Evolutionary conservation across 495 filamentous ascomycete genomes (phyloP).

Genomic region (Neurospora africana): DNA sequence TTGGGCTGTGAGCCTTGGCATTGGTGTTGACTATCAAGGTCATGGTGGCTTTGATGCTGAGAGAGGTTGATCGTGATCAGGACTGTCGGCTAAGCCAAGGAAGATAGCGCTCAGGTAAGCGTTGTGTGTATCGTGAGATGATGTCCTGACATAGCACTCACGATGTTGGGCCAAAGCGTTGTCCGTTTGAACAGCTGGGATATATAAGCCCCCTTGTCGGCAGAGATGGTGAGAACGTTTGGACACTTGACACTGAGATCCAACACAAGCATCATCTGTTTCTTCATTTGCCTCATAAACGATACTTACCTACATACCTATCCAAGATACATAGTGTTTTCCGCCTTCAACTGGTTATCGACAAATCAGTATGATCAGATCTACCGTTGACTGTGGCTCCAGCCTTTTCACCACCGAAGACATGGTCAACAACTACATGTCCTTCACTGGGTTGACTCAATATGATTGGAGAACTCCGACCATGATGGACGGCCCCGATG

Average conservation of each 20-base stretch:
- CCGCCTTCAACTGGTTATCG: neutral
- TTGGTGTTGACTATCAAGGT: neutral
- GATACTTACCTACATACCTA: neutral
- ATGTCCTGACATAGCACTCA: neutral
- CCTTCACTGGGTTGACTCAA: neutral
- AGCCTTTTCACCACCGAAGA: neutral
- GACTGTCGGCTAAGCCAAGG: neutral
- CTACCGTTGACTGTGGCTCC: neutral
- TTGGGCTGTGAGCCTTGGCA: neutral
- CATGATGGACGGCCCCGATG: neutral
- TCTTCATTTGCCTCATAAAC: neutral
- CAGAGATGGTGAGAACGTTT: neutral
- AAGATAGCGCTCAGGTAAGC: neutral
- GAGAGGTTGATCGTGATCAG: neutral
- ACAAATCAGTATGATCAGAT: neutral
- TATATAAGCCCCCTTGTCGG: neutral
- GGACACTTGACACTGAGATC: neutral
- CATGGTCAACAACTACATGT: neutral
- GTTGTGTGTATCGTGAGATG: neutral
- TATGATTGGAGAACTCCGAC: neutral
- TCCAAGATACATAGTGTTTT: neutral
- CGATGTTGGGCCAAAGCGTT: neutral
- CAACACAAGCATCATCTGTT: neutral
- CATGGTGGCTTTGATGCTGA: neutral
- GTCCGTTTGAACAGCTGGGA: neutral